Percentiles rank a stretch among this genome's conserved stretches.
Evolutionary conservation across 257 asterid genomes (phyloP).

Genomic region (Petunia secreta): DNA sequence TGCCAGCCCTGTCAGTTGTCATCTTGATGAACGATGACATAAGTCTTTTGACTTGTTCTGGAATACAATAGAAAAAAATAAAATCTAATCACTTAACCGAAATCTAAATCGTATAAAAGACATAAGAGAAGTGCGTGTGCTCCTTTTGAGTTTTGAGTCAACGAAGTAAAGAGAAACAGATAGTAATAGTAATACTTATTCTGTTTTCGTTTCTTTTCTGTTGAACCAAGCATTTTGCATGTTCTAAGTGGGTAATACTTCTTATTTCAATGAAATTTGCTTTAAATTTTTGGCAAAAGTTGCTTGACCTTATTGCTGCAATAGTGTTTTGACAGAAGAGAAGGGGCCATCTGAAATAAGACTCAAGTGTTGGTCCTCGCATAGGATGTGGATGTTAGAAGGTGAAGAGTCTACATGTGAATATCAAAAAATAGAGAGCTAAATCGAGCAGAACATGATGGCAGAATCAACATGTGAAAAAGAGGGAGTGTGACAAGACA

Average conservation of each 20-base stretch:
- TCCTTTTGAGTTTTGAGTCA: neutral
- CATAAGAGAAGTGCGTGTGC: neutral
- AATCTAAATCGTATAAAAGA: neutral
- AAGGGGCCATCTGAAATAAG: neutral
- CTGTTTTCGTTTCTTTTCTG: neutral
- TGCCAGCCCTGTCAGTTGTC: neutral
- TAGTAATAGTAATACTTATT: too few relatives aligned
- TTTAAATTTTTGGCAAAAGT: slow-evolving; percentile 5
- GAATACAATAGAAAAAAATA: neutral
- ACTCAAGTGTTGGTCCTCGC: slow-evolving; percentile 31
- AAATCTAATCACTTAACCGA: neutral
- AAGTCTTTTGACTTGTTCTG: neutral
- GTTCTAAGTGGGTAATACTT: neutral
- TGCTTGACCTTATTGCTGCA: slow-evolving; percentile 6
- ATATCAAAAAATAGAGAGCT: slow-evolving; percentile 35
- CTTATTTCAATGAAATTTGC: neutral
- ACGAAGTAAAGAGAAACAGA: neutral
- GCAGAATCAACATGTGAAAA: slow-evolving; percentile 44
- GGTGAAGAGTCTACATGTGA: neutral
- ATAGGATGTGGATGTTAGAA: slow-evolving; percentile 35
- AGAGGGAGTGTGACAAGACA: slow-evolving; percentile 48
- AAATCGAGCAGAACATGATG: slow-evolving; percentile 46
- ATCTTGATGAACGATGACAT: neutral
- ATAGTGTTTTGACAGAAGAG: neutral
- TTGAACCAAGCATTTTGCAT: neutral